Conservation (phyloP, 1,284 basidiomycete species). For the Cryptococcus amylolentus region DNA sequence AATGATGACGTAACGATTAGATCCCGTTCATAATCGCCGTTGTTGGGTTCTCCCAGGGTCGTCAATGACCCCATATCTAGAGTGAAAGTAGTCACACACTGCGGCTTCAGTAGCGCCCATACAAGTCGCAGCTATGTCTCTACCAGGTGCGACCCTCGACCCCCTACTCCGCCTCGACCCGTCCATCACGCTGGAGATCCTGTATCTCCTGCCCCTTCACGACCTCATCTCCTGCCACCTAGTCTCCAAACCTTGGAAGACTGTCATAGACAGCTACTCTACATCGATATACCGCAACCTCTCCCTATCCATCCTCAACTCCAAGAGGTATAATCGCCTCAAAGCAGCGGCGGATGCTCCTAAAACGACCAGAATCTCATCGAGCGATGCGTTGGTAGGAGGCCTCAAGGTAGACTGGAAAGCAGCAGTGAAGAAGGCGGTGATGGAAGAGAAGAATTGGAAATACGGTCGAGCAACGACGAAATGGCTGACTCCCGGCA, state of each 20-base stretch:
- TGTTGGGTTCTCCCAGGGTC: no score
- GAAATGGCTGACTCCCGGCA: conserved; percentile 25
- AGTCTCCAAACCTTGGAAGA: conserved; percentile 27
- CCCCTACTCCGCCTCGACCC: conserved; percentile 33
- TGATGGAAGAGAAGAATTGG: conserved; percentile 28
- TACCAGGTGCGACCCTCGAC: conserved; percentile 11
- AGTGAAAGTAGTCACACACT: no score
- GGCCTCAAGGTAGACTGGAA: conserved; percentile 21
- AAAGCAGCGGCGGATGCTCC: not conserved
- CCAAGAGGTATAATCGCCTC: not conserved
- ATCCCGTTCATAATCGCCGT: no score
- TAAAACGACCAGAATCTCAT: not conserved
- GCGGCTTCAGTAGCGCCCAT: no score
- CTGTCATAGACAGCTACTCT: conserved; percentile 12
- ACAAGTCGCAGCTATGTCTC: no score
- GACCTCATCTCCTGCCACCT: conserved; percentile 20
- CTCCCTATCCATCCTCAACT: conserved; percentile 18
- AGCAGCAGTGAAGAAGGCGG: conserved; percentile 13
- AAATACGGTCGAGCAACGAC: conserved; percentile 21
- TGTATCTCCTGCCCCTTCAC: conserved; percentile 24
- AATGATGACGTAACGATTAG: no score
- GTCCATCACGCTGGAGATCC: conserved; percentile 36
- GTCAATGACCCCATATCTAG: no score
- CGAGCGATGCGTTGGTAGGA: not conserved
- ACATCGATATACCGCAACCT: conserved; percentile 23